Conservation (phyloP, 1,284 basidiomycete species). For the Trametes hirsuta region DNA sequence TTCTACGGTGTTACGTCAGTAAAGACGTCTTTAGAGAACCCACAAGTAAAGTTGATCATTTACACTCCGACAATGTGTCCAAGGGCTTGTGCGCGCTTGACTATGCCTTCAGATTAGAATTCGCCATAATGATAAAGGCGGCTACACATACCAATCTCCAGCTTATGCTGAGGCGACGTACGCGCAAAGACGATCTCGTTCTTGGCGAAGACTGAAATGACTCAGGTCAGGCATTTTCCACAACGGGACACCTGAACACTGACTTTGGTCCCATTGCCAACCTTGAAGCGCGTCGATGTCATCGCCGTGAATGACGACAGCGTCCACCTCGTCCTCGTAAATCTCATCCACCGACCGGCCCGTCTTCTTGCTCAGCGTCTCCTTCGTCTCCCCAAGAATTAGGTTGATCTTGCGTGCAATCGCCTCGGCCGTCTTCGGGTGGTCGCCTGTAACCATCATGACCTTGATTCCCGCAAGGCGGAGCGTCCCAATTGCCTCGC, state of each 20-base stretch:
- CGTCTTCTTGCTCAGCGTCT: constrained; percentile 58
- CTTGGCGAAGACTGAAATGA: constrained; percentile 57
- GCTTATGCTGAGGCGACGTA: constrained; percentile 72
- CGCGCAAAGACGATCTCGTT: constrained; percentile 73
- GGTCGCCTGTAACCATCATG: constrained; percentile 74
- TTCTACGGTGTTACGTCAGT: constrained; percentile 27
- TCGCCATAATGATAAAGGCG: background rate
- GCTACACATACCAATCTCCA: constrained; percentile 59
- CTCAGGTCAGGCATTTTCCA: background rate
- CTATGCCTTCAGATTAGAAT: constrained; percentile 34
- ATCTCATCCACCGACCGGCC: constrained; percentile 57
- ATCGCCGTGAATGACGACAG: constrained; percentile 69
- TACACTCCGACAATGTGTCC: constrained; percentile 75
- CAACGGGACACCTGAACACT: background rate
- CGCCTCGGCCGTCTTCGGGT: constrained; percentile 71
- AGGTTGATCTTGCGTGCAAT: constrained; percentile 72
- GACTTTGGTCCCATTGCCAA: constrained; percentile 74
- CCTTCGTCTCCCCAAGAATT: constrained; percentile 64
- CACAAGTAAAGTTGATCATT: constrained; percentile 31
- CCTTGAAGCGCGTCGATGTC: constrained; percentile 63
- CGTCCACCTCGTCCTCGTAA: constrained; percentile 68
- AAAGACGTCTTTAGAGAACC: too few species aligned
- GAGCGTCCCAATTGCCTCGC: constrained; percentile 69
- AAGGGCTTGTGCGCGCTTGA: constrained; percentile 69
- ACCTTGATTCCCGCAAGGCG: constrained; percentile 72